Evolutionary conservation across 805 yeast genomes (phyloP).

Genomic region (Suhomyces pyralidae): DNA sequence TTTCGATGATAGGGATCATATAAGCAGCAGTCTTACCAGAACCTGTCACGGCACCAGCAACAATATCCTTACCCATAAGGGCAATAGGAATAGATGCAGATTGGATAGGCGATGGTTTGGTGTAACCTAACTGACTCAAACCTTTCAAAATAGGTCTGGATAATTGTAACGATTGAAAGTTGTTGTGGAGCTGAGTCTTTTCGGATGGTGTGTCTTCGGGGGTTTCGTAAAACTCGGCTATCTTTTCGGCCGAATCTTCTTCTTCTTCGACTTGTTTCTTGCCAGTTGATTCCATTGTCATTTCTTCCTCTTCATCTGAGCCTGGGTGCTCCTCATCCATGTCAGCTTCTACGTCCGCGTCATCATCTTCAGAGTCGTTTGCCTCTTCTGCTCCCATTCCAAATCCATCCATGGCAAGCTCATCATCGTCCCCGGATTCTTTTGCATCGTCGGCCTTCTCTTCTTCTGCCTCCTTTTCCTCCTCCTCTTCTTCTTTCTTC

Average conservation of each 20-base stretch:
- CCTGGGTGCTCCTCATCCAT: slow-evolving; percentile 15
- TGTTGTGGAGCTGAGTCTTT: slow-evolving; percentile 50
- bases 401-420: slow-evolving; percentile 43
- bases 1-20: slow-evolving; percentile 91
- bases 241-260: slow-evolving; percentile 78
- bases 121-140: slow-evolving; percentile 72
- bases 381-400: slow-evolving; percentile 47
- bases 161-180: slow-evolving; percentile 73
- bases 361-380: slow-evolving; percentile 28
- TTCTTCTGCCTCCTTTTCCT: slow-evolving; percentile 20
- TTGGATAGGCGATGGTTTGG: slow-evolving; percentile 93
- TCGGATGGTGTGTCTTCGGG: slow-evolving; percentile 45
- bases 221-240: slow-evolving; percentile 74
- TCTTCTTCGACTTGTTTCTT: slow-evolving; percentile 32
- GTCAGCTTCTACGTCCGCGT: slow-evolving; percentile 19
- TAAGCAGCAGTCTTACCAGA: slow-evolving; percentile 99
- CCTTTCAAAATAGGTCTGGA: slow-evolving; percentile 92
- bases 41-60: slow-evolving; percentile 99
- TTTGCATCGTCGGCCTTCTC: slow-evolving; percentile 30
- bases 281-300: slow-evolving; percentile 14
- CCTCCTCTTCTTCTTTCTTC: slow-evolving; percentile 12
- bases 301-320: slow-evolving; percentile 3
- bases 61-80: slow-evolving; percentile 88
- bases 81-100: slow-evolving; percentile 92
- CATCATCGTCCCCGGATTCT: slow-evolving; percentile 31